Conservation (phyloP, 257 asterid species). For the Plantago elongata region DNA sequence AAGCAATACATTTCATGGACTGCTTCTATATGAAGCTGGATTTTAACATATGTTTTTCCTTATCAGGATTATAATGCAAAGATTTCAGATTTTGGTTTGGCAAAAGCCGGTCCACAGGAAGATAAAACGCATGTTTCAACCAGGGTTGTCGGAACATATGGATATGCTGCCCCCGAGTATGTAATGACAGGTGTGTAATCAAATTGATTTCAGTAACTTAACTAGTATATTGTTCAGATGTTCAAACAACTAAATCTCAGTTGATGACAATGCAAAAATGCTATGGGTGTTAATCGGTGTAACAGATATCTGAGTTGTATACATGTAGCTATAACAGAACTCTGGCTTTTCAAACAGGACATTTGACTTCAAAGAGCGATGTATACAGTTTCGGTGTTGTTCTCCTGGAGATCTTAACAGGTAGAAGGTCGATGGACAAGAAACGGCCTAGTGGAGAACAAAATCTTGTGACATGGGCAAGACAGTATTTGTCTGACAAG, state of each 20-base stretch:
- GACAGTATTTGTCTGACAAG: slow-evolving; percentile 76
- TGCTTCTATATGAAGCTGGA: neutral
- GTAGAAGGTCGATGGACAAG: slow-evolving; percentile 91
- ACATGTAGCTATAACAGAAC: too few species aligned
- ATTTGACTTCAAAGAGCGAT: slow-evolving; percentile 85
- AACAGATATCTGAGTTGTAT: too few species aligned
- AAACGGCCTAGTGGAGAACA: slow-evolving; percentile 88
- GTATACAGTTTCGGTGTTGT: slow-evolving; percentile 94
- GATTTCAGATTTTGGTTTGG: slow-evolving; percentile 94
- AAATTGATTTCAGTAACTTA: too few species aligned
- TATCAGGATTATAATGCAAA: slow-evolving; percentile 82
- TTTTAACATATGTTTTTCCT: neutral
- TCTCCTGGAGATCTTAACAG: slow-evolving; percentile 77
- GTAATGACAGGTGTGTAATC: slow-evolving; percentile 83
- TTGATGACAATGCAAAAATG: too few species aligned
- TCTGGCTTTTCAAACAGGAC: slow-evolving; percentile 41
- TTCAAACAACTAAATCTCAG: too few species aligned
- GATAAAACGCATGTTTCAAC: slow-evolving; percentile 96
- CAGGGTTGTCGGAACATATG: slow-evolving; percentile 83
- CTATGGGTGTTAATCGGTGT: too few species aligned
- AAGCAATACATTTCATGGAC: neutral
- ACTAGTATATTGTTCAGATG: too few species aligned
- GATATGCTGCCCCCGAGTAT: slow-evolving; percentile 95
- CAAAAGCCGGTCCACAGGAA: slow-evolving; percentile 97
- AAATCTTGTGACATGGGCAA: slow-evolving; percentile 88